phyloP scores from a whole-genome alignment of 371 early-diverging fungal genomes.

The Mortierella sp. region DNA sequence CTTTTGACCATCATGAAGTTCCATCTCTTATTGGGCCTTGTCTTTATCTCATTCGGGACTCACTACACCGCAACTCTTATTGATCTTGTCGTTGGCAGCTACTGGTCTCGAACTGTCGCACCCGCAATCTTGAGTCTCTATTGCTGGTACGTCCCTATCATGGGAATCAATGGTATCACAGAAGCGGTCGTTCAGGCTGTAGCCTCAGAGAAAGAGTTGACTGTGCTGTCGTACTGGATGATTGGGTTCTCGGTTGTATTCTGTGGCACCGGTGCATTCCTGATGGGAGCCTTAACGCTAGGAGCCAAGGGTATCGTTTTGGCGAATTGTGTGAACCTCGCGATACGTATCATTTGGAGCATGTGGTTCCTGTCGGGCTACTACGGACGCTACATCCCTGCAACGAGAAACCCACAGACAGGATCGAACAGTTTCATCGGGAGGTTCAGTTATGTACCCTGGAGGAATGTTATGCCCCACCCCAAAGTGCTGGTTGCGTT shows the following conservation, averaged over 20 bases:
- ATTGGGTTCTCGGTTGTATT: constrained; percentile 80
- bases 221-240: constrained; percentile 77
- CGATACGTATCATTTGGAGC: constrained; percentile 81
- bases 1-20: constrained; percentile 75
- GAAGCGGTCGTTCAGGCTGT: constrained; percentile 95
- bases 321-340: constrained; percentile 89
- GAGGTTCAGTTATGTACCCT: constrained; percentile 53
- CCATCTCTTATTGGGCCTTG: constrained; percentile 80
- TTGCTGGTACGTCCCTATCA: constrained; percentile 90
- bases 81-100: constrained; percentile 72
- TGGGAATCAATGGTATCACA: constrained; percentile 95
- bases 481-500: constrained; percentile 57
- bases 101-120: constrained; percentile 69
- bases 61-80: constrained; percentile 84
- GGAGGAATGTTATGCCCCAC: constrained; percentile 50
- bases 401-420: neutral
- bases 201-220: constrained; percentile 71
- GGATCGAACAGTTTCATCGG: neutral
- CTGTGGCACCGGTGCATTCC: constrained; percentile 64
- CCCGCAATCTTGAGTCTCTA: constrained; percentile 76
- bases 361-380: constrained; percentile 70
- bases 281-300: constrained; percentile 65
- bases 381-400: constrained; percentile 58
- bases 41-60: constrained; percentile 86
- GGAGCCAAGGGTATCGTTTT: constrained; percentile 86